Base-by-base conservation (phyloP, 805 yeast genomes). In the Monosporozyma yasuniensis region DNA sequence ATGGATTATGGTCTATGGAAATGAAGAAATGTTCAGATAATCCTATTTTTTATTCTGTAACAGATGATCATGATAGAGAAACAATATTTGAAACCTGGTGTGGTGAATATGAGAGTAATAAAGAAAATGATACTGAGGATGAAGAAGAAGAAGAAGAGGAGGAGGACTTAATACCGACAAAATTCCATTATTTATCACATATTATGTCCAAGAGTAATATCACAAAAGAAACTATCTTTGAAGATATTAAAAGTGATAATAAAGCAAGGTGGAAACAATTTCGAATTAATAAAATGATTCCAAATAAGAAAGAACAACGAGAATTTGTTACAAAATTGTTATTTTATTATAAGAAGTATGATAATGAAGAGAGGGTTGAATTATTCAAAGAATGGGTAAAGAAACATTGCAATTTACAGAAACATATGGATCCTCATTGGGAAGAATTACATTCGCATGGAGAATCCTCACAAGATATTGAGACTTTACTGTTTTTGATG, bases 71-170 rank as follows among this genome's bases (percentile, higher is more conserved):
- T 18, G 56, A 58, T 8, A 62, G 81, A 34, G 66, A 64, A 46
- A 65, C 59, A 1, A 55, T 72, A 1, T 80, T 74, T 57, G 74
- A 75, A 42, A 58, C 64, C 25, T 80, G 85, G 84, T 61, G 72
- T 50, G 59, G 47, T 23, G 21, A 16, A 21, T 49, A 35, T 5
- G 45, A 46, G 10, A 37, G 32, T 25, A 47, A 49, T 45, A 47
- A 57, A 53, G 30, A 55, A 44, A 54, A 59, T 7, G 44, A 39
- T 4, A 44, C 47, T 7, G 46, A 46, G 8, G 48, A 46, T 6
- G 54, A 47, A 10, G 54, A 50, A 2, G 50, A 48, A 3, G 52
- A 51, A 3, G 53, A 41, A 4, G 60, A 52, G 8, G 56, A 47
- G 4, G 58, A 54, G 4, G 50, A 45, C 1, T 39, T 60, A 14